phyloP scores from a whole-genome alignment of 208 protist species.

The Willaertia magna region DNA sequence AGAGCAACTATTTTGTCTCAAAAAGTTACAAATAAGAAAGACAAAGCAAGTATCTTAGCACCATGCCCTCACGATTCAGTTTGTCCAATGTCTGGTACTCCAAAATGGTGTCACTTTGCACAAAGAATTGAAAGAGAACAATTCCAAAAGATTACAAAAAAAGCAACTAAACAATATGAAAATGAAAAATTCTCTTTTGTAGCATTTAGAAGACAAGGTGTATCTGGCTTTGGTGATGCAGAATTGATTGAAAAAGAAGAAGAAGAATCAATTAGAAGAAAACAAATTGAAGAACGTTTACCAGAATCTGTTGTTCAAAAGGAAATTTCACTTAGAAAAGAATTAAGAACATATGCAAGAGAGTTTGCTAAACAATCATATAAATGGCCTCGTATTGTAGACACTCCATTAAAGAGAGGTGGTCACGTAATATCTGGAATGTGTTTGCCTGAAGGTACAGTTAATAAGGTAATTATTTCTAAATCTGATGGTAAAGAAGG shows the following conservation, averaged over 20 bases:
- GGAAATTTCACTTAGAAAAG: not conserved
- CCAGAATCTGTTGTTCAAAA: not conserved
- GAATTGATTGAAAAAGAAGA: not conserved
- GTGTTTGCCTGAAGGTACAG: not conserved
- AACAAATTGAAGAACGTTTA: not conserved
- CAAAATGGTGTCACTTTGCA: constrained; percentile 6
- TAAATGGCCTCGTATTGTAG: not conserved
- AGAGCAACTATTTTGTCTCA: not conserved
- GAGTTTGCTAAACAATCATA: not conserved
- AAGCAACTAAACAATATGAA: not conserved
- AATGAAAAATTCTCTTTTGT: not conserved
- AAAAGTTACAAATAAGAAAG: not conserved
- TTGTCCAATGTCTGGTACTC: not conserved
- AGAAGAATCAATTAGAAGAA: not conserved
- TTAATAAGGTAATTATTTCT: not conserved
- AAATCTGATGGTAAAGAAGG: not conserved
- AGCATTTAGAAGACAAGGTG: not conserved
- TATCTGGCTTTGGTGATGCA: not conserved
- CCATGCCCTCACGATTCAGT: not conserved
- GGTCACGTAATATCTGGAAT: not conserved
- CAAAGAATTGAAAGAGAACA: not conserved
- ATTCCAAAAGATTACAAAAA: constrained; percentile 2
- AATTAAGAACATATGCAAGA: not conserved
- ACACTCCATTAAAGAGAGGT: not conserved
- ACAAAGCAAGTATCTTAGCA: not conserved